Base-by-base conservation (phyloP, 1,139 yeast genomes). In the Geotrichum carabidarum region DNA sequence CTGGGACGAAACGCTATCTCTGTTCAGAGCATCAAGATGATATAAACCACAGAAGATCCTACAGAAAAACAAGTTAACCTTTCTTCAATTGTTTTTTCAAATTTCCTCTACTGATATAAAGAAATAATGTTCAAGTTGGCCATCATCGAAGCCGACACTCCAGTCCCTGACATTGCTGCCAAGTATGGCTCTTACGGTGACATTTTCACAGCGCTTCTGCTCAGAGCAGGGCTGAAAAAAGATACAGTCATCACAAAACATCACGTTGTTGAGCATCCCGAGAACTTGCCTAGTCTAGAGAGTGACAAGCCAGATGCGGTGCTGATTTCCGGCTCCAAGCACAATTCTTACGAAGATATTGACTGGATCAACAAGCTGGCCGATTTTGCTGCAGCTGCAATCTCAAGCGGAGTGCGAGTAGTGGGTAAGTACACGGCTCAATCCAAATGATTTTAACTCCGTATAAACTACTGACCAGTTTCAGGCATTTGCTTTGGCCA, bases 401-500 rank as follows among this genome's bases (percentile, higher is more conserved):
- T 66, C 15, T 63, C 48, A 15, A 52, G 54, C 8, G 56, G 57
- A 12, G 57, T 82, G 36, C 65, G 68, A 35, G 58, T 69, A 1
- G 57, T 70, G 7, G 71, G 65, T 11, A 48, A 18, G 50, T 47
- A 34, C 41, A 12, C 27, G 5, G 14, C 3, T 2, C 37, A 34
- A 4, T 11, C 37, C 6, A n/a, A n/a, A 7, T n/a, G 14, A 4
- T 2, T n/a, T 34, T 34, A 4, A 46, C 14, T 11, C 2, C n/a
- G 2, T 22, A 42, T n/a, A 11, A n/a, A n/a, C n/a, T n/a, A 2
- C 44, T 42, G 18, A 18, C 32, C 4, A 4, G 14, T 34, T n/a
- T 2, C 37, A 44, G 48, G 94, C 0, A 74, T 89, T 42, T 90
- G 96, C 67, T 89, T 87, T 67, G 97, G 96, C 2, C 96, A 89